Evolutionary conservation across 2,329 filamentous ascomycete species (phyloP).

Genomic region (Aspergillus pseudonomiae): DNA sequence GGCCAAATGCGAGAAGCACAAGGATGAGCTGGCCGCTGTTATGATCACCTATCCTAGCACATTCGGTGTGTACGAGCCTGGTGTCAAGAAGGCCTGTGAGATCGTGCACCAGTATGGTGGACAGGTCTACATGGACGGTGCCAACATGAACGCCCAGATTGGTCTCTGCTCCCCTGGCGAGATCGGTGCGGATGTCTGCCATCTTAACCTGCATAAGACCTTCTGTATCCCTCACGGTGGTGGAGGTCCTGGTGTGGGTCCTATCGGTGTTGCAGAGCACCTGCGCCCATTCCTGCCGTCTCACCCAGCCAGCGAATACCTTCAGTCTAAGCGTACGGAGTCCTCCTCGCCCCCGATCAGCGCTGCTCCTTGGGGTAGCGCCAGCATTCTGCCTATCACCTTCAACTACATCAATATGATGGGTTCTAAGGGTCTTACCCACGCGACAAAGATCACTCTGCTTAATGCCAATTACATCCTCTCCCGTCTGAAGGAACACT

Average conservation of each 20-base stretch:
- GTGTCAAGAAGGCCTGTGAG: constrained; percentile 80
- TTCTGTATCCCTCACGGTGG: constrained; percentile 98
- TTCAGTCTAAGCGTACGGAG: constrained; percentile 42
- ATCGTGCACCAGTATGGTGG: constrained; percentile 86
- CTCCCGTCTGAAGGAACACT: constrained; percentile 80
- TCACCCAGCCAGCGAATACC: constrained; percentile 61
- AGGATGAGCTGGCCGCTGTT: constrained; percentile 82
- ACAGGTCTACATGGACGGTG: constrained; percentile 97
- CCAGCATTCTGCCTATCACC: constrained; percentile 89
- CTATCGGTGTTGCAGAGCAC: constrained; percentile 86
- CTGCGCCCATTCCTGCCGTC: constrained; percentile 76
- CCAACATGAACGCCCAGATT: constrained; percentile 98
- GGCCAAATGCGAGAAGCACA: constrained; percentile 85
- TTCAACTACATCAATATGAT: constrained; percentile 97
- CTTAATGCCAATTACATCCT: constrained; percentile 98
- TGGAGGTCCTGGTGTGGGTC: constrained; percentile 89
- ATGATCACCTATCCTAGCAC: constrained; percentile 98
- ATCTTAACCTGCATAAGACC: constrained; percentile 97
- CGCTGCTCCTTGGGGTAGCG: constrained; percentile 83
- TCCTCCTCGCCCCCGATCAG: constrained; percentile 69
- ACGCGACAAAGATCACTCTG: constrained; percentile 89
- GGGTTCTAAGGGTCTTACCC: constrained; percentile 78
- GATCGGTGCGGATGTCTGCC: constrained; percentile 95
- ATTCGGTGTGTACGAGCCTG: constrained; percentile 91
- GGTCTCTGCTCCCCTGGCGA: constrained; percentile 92